Percentiles rank a stretch among this genome's conserved stretches.
phyloP scores from a whole-genome alignment of 2,329 filamentous ascomycete genomes.

The Aureobasidium sp. region DNA sequence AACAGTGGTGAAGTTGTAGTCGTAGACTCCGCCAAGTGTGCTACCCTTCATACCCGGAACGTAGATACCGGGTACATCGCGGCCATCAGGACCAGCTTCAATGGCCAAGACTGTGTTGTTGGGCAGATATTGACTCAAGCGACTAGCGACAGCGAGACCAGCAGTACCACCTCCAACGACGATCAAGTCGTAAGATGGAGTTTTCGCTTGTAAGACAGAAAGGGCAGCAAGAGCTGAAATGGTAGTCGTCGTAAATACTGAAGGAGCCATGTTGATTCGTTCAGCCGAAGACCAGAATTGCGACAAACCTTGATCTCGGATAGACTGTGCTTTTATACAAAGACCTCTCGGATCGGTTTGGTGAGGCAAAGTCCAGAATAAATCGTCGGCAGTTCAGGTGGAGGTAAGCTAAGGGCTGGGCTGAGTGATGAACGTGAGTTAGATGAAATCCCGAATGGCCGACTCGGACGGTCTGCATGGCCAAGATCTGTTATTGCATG shows the following conservation, averaged over 20 bases:
- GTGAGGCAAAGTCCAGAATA: background rate
- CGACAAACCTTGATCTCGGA: background rate
- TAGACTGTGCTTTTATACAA: background rate
- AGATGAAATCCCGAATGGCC: background rate
- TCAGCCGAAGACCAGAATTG: background rate
- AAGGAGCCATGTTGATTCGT: background rate
- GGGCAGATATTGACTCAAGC: conserved; percentile 23
- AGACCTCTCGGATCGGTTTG: background rate
- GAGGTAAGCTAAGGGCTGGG: background rate
- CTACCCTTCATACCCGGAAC: conserved; percentile 21
- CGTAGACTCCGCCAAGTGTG: conserved; percentile 19
- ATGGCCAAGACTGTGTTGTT: conserved; percentile 24
- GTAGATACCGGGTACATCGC: conserved; percentile 17
- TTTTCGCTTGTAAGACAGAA: background rate
- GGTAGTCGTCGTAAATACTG: background rate
- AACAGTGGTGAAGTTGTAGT: conserved; percentile 41
- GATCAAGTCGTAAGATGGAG: conserved; percentile 19
- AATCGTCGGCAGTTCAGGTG: background rate
- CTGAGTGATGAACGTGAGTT: background rate
- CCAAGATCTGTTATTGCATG: background rate
- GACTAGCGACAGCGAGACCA: conserved; percentile 24
- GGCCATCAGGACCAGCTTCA: conserved; percentile 23
- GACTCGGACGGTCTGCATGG: background rate
- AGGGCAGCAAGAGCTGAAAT: background rate
- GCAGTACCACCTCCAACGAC: conserved; percentile 24